Base-by-base conservation (phyloP, 1,284 basidiomycete species). In the Moesziomyces globuligerus region DNA sequence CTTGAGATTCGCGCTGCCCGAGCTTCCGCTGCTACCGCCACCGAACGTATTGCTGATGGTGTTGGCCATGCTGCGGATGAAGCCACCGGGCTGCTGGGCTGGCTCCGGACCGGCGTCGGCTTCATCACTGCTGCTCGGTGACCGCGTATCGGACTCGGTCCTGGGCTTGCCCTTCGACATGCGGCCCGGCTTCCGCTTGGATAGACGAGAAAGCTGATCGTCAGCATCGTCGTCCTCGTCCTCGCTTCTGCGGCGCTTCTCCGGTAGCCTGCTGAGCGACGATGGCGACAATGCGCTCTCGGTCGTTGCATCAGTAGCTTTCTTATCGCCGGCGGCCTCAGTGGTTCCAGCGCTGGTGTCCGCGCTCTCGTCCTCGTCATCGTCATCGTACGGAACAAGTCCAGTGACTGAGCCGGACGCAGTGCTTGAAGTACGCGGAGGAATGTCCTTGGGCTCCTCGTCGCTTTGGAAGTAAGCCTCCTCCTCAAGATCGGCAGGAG, bases 381-480 rank as follows among this genome's bases (percentile, higher is more conserved):
- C 90, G 18, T 88, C 88, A 13, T 85, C 87, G 78, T 92, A 92
- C 72, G 91, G 90, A 28, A 90, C 86, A 40, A 91, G 84, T 9
- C 87, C 85, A 18, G 86, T 85, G 11, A 11, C 10, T 15, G 32
- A 34, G 7, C 32, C 32, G 13, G 32, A 34, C 15, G 84, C 23
- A 86, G 84, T 40, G 88, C 87, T 15, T 85, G 84, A 48, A 85
- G 86, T 40, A 86, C 80, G 34, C 80, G 68, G 42, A 18, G 43
- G 26, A 11, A 52, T 40, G 15, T 47, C 47, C 52, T 49, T 83
- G 83, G 23, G 89, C 87, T 89, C 88, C 59, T 91, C 90, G 26
- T 90, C 90, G 17, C 85, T 87, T 73, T 93, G 92, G 86, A 96
- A 96, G 85, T 95, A 98, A 50, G 83, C 83, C 78, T 91, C 89